Percentiles rank a stretch among this genome's conserved stretches.
These are phyloP conservation scores for Candida montana DNA, from an alignment of 805 yeast species.

Conservation along the genomic window DNA sequence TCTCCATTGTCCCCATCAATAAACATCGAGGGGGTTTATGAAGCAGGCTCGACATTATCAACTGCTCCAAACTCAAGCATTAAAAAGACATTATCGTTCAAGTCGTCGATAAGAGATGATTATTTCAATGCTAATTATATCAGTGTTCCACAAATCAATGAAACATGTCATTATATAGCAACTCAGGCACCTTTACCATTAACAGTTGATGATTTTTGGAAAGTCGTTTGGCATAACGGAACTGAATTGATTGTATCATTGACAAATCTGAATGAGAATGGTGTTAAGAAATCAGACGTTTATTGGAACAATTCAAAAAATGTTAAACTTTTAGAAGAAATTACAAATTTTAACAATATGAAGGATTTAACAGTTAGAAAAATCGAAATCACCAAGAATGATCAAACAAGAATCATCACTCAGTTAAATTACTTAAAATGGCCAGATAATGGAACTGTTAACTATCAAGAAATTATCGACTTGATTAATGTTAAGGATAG, in stretches of 20 bases:
- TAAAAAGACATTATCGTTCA: not conserved
- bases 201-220: conserved; percentile 89
- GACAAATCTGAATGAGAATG: conserved; percentile 69
- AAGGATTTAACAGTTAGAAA: conserved; percentile 30
- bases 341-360: conserved; percentile 25
- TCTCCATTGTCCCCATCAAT: no score
- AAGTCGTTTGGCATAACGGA: conserved; percentile 59
- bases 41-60: no score
- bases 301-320: conserved; percentile 63
- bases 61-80: not conserved
- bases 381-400: conserved; percentile 19
- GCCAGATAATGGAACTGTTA: conserved; percentile 76
- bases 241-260: conserved; percentile 71
- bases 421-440: conserved; percentile 77
- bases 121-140: conserved; percentile 63
- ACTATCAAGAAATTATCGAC: conserved; percentile 28
- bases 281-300: conserved; percentile 72
- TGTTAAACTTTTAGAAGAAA: conserved; percentile 31
- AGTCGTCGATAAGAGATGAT: conserved; percentile 7
- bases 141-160: conserved; percentile 33
- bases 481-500: conserved; percentile 28
- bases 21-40: no score
- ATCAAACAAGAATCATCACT: conserved; percentile 39
- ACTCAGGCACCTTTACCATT: conserved; percentile 82
- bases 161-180: conserved; percentile 56